These are phyloP conservation scores for Geum urbanum DNA, from an alignment of 306 rosid species.

Conservation along the genomic window DNA sequence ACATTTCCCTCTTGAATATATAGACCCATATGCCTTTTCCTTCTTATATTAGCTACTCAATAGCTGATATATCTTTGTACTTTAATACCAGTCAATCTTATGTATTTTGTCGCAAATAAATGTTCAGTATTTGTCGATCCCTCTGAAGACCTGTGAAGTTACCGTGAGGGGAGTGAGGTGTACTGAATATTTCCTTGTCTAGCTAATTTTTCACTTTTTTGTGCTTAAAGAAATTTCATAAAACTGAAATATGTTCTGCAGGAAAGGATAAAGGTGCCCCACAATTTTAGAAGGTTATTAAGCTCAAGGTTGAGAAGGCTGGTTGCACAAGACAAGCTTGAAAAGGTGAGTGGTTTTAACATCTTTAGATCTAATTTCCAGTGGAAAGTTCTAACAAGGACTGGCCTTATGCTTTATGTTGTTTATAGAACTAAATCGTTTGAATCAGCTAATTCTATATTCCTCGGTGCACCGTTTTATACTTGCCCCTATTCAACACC, in stretches of 20 bases:
- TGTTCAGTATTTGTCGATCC: not conserved
- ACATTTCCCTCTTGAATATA: not conserved
- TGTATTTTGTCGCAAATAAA: not conserved
- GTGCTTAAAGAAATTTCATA: not conserved
- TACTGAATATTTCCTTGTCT: not conserved
- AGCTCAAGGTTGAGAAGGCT: conserved; percentile 37
- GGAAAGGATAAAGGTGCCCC: conserved; percentile 38
- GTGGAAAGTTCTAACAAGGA: not conserved
- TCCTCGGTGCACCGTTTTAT: not conserved
- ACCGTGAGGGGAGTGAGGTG: conserved; percentile 1
- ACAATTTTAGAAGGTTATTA: conserved; percentile 33
- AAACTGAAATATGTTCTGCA: conserved; percentile 22
- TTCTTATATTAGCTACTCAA: not conserved
- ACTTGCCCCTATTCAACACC: not conserved
- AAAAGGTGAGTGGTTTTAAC: conserved; percentile 30
- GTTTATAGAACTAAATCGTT: not conserved
- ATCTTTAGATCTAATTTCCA: not conserved
- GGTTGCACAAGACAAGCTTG: conserved; percentile 35
- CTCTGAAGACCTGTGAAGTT: not conserved
- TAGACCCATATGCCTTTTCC: not conserved
- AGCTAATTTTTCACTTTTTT: not conserved
- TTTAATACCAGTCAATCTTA: not conserved
- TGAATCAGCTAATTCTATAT: not conserved
- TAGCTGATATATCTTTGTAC: not conserved
- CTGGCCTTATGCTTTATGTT: not conserved